phyloP scores from a whole-genome alignment of 345 rosid genomes.

The Citrus cavaleriei region DNA sequence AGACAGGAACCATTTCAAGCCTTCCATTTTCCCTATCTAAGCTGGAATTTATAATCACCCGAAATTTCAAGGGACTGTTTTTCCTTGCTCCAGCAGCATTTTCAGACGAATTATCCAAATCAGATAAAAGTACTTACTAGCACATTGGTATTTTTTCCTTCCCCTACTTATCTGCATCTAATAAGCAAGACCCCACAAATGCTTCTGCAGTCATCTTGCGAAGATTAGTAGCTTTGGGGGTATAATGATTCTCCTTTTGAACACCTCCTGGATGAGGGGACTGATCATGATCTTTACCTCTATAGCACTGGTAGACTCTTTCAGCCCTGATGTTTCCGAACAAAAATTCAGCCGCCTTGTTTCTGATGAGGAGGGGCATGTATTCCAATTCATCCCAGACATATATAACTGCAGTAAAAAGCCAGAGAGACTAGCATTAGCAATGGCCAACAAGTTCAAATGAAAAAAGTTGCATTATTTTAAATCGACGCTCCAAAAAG shows the following conservation, averaged over 20 bases:
- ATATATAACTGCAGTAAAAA: constrained; percentile 40
- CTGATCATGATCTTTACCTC: not conserved
- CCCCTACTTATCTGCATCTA: constrained; percentile 1
- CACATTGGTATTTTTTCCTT: constrained; percentile 4
- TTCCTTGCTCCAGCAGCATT: constrained; percentile 32
- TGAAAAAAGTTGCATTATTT: not conserved
- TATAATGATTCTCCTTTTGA: not conserved
- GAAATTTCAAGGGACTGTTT: constrained; percentile 44
- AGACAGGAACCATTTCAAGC: constrained; percentile 36
- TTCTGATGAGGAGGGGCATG: constrained; percentile 46
- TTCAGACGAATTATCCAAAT: constrained; percentile 37
- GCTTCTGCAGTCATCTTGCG: not conserved
- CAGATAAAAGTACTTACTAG: constrained; percentile 19
- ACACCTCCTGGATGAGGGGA: not conserved
- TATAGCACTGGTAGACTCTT: constrained; percentile 23
- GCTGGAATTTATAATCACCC: constrained; percentile 28
- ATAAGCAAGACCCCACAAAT: not conserved
- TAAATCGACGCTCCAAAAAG: not conserved
- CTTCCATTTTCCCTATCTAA: constrained; percentile 32
- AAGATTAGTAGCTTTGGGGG: not conserved
- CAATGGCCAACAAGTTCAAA: not conserved
- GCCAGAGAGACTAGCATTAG: not conserved
- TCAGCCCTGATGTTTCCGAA: constrained; percentile 55
- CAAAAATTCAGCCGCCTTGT: constrained; percentile 55
- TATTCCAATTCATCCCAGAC: constrained; percentile 54